These are phyloP conservation scores for Apiospora saccharicola DNA, from an alignment of 2,329 filamentous ascomycete species.

Conservation along the genomic window DNA sequence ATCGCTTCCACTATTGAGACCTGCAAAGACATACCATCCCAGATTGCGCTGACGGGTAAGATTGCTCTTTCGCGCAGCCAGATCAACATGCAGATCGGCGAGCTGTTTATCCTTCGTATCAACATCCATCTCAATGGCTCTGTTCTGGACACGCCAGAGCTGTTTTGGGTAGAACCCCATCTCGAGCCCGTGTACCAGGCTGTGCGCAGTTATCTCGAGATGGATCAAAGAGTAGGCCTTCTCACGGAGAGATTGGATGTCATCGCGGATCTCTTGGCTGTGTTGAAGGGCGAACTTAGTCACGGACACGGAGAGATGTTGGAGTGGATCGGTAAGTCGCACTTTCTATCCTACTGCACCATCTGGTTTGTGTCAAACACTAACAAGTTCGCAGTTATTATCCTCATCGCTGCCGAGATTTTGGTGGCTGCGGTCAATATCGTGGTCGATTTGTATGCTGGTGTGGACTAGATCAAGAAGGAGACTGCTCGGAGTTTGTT, in stretches of 20 bases:
- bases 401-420: constrained; percentile 95
- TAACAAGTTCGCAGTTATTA: constrained; percentile 70
- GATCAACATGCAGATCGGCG: constrained; percentile 99
- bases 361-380: background rate
- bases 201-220: constrained; percentile 93
- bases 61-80: constrained; percentile 86
- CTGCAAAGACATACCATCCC: constrained; percentile 90
- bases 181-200: constrained; percentile 96
- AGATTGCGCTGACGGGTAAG: constrained; percentile 91
- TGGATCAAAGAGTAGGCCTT: constrained; percentile 92
- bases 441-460: constrained; percentile 87
- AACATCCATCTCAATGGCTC: constrained; percentile 98
- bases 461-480: constrained; percentile 39
- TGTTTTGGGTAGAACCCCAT: constrained; percentile 98
- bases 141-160: constrained; percentile 93
- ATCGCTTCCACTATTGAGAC: constrained; percentile 92
- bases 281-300: constrained; percentile 93
- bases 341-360: background rate
- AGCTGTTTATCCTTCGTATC: constrained; percentile 96
- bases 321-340: constrained; percentile 82
- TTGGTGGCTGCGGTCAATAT: constrained; percentile 94
- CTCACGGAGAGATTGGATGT: constrained; percentile 91
- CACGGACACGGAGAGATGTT: constrained; percentile 90
- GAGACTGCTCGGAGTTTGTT: background rate
- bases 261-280: constrained; percentile 90